phyloP scores from a whole-genome alignment of 257 asterid genomes.

The Phtheirospermum japonicum region DNA sequence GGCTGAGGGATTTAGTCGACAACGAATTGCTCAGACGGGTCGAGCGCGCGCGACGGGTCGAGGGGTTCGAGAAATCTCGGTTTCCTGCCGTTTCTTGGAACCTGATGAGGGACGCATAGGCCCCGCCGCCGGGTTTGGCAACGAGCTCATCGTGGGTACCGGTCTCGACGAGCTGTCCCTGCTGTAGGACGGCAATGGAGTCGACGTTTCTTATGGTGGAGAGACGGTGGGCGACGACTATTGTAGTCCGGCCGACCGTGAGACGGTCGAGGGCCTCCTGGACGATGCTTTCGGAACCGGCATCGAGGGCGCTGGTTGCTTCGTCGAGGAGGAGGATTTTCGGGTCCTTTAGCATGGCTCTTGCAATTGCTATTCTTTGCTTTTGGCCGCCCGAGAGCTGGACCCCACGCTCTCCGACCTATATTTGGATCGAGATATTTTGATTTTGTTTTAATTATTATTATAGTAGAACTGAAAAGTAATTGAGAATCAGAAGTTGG shows the following conservation, averaged over 20 bases:
- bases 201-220: conserved; percentile 88
- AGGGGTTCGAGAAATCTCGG: conserved; percentile 80
- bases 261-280: conserved; percentile 94
- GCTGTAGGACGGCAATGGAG: conserved; percentile 84
- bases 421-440: conserved; percentile 6
- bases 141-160: conserved; percentile 93
- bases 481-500: no score
- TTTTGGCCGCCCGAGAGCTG: conserved; percentile 97
- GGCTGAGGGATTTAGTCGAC: conserved; percentile 92
- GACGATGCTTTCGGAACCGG: conserved; percentile 83
- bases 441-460: no score
- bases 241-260: conserved; percentile 89
- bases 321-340: conserved; percentile 87
- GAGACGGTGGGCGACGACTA: conserved; percentile 93
- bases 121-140: conserved; percentile 74
- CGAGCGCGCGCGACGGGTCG: conserved; percentile 84
- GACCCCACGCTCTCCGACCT: conserved; percentile 99
- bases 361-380: conserved; percentile 91
- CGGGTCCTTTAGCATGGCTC: conserved; percentile 92
- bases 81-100: conserved; percentile 91
- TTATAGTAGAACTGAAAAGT: no score
- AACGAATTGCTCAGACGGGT: conserved; percentile 79
- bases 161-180: conserved; percentile 91
- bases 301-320: conserved; percentile 95
- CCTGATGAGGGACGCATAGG: conserved; percentile 77